These are phyloP conservation scores for Melampsora americana DNA, from an alignment of 1,284 basidiomycete species.

Conservation along the genomic window DNA sequence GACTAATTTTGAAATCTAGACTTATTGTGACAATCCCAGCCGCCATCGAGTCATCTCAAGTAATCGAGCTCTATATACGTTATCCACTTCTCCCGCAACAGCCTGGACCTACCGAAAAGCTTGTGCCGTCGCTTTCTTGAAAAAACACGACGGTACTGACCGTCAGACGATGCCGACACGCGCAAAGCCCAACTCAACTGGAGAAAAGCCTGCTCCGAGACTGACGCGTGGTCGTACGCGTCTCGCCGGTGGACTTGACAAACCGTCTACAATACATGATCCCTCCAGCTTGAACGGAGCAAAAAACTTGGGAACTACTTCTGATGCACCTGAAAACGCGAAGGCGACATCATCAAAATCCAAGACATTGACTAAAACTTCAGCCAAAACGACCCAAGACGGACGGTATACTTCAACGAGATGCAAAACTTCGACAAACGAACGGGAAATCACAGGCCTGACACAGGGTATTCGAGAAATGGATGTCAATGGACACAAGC, in stretches of 20 bases:
- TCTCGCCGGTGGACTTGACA: neutral
- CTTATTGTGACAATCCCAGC: too few species aligned
- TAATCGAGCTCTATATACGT: too few species aligned
- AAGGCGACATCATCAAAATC: neutral
- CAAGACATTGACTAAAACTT: neutral
- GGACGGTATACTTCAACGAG: neutral
- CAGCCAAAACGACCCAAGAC: neutral
- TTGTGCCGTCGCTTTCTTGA: too few species aligned
- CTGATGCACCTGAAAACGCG: neutral
- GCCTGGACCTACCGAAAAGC: too few species aligned
- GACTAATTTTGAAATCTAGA: too few species aligned
- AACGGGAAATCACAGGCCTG: neutral
- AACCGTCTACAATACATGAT: neutral
- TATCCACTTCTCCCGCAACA: too few species aligned
- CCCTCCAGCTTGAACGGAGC: too few species aligned
- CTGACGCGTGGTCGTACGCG: constrained; percentile 4
- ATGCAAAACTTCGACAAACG: neutral
- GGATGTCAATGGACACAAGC: neutral
- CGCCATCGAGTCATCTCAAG: too few species aligned
- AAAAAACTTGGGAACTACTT: neutral
- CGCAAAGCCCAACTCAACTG: neutral
- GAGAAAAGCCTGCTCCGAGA: neutral
- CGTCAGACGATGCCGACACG: constrained; percentile 2
- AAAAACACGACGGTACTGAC: neutral
- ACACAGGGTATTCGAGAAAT: neutral